Evolutionary conservation across 148 eudicot species (phyloP).

Genomic region (Drosera capensis): DNA sequence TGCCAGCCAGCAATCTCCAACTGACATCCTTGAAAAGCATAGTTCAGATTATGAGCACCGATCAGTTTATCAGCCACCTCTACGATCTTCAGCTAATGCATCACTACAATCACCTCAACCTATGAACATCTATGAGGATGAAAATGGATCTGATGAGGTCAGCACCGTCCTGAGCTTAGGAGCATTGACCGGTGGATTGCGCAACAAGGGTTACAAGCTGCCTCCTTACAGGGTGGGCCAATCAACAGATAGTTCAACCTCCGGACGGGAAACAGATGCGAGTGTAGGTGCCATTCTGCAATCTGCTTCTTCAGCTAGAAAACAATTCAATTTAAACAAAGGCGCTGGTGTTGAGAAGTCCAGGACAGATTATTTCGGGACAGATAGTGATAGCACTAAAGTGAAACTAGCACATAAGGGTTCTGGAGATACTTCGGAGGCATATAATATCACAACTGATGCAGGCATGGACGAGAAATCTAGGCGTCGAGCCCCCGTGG

Average conservation of each 20-base stretch:
- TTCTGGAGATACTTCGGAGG: constrained; percentile 6
- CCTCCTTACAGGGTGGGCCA: constrained; percentile 25
- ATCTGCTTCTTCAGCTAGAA: constrained; percentile 9
- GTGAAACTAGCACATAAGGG: constrained; percentile 13
- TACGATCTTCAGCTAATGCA: constrained; percentile 11
- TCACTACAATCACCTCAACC: constrained; percentile 10
- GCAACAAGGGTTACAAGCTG: constrained; percentile 30
- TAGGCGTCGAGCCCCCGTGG: constrained; percentile 15
- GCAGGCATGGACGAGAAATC: constrained; percentile 20
- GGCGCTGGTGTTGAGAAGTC: too few relatives aligned
- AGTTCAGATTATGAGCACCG: constrained; percentile 10
- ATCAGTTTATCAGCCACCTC: constrained; percentile 9
- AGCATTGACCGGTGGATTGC: constrained; percentile 49
- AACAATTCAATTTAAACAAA: too few relatives aligned
- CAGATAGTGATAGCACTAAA: constrained; percentile 22
- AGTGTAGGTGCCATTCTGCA: constrained; percentile 10
- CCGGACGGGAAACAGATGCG: constrained; percentile 12
- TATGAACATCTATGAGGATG: constrained; percentile 16
- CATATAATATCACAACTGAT: constrained; percentile 5
- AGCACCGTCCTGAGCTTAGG: constrained; percentile 34
- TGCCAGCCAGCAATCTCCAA: constrained; percentile 7
- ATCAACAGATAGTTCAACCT: constrained; percentile 15
- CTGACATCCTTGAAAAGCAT: constrained; percentile 4
- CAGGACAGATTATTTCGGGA: constrained; percentile 11
- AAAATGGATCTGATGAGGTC: constrained; percentile 18